Base-by-base conservation (phyloP, 2,329 filamentous ascomycete species). In the Fusarium incarnatum region DNA sequence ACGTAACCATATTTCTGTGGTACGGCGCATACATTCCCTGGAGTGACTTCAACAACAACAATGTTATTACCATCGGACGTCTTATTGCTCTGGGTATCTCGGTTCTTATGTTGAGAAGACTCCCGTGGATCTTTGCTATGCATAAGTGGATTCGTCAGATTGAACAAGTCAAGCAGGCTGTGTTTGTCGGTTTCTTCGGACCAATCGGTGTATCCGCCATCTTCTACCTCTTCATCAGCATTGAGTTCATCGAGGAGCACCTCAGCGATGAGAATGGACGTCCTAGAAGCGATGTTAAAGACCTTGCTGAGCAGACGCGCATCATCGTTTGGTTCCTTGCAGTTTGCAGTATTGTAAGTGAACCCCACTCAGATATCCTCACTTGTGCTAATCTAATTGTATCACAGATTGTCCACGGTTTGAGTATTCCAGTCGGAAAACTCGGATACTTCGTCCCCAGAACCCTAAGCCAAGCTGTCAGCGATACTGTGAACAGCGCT, bases 121-220 rank as follows among this genome's bases (percentile, higher is more conserved):
- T 94, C 9, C 94, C 94, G 0, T 88, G 94, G 77, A 85, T 98
- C 0, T 87, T 93, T 55, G 87, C 85, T 0, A 83, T 95, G 79
- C 91, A 94, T 77, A 91, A 87, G 72, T 86, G 87, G 63, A 94
- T 97, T 46, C 92, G 88, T 30, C 93, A 97, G 77, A 94, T 97
- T 44, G 88, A 94, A 60, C 85, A 91, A 42, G 79, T 87, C 30
- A 86, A 88, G 6, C 94, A 97, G 71, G 94, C 94, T 3, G 81
- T 92, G 0, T 97, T 97, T 75, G 92, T 96, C 10, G 94, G 94
- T 1, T 97, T 97, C 82, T 98, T 98, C 70, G 94, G 94, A 0
- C 94, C 94, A 0, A 94, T 98, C 59, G 94, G 95, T 5, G 94
- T 97, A 3, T 93, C 92, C 18, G 94, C 94, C 2, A 87, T 97